These are phyloP conservation scores for Ceratobasidium sp. DNA, from an alignment of 1,284 basidiomycete species.

Conservation along the genomic window DNA sequence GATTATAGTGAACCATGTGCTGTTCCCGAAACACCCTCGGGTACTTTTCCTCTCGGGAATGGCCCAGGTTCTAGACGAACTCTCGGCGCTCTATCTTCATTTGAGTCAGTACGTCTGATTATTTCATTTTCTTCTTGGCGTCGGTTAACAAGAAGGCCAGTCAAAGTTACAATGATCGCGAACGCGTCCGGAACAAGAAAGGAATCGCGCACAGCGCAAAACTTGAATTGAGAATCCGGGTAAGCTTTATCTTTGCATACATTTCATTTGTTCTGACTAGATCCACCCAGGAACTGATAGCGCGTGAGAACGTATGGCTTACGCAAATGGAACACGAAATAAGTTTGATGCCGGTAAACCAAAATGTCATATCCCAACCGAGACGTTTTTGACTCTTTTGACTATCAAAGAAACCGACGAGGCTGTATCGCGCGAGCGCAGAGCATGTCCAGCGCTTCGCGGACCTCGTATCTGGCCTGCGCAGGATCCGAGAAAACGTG, in stretches of 20 bases:
- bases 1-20: slow-evolving; percentile 55
- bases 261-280: too few relatives aligned
- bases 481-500: slow-evolving; percentile 60
- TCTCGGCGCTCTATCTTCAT: slow-evolving; percentile 57
- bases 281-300: slow-evolving; percentile 13
- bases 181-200: slow-evolving; percentile 44
- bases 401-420: slow-evolving; percentile 57
- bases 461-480: slow-evolving; percentile 58
- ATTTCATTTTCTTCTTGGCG: slow-evolving; percentile 48
- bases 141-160: slow-evolving; percentile 41
- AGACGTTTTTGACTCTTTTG: background rate
- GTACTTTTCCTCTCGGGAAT: slow-evolving; percentile 58
- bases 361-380: background rate
- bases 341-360: slow-evolving; percentile 59
- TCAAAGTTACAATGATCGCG: slow-evolving; percentile 49
- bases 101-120: slow-evolving; percentile 56
- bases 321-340: slow-evolving; percentile 59
- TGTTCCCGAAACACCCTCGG: slow-evolving; percentile 60
- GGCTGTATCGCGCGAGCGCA: slow-evolving; percentile 55
- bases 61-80: slow-evolving; percentile 53
- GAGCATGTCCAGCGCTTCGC: slow-evolving; percentile 55
- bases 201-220: slow-evolving; percentile 49
- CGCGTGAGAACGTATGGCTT: slow-evolving; percentile 51
- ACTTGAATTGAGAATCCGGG: slow-evolving; percentile 56
- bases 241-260: too few relatives aligned